phyloP scores from a whole-genome alignment of 2,329 filamentous ascomycete genomes.

The Aspergillus costaricaensis region DNA sequence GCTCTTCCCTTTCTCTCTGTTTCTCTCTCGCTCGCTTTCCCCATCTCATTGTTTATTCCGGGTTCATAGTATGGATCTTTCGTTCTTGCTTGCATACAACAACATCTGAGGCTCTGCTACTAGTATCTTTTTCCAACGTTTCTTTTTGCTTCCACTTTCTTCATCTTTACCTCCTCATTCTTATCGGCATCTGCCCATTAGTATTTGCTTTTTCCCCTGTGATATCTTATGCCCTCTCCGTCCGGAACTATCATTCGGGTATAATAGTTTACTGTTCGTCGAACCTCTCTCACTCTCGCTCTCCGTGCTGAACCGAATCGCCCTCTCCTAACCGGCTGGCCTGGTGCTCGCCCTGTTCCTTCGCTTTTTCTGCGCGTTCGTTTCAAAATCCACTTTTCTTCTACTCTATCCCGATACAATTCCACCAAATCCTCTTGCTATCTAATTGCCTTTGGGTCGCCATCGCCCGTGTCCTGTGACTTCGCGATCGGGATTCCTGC shows the following conservation, averaged over 20 bases:
- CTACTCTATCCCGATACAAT: neutral
- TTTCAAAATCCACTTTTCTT: neutral
- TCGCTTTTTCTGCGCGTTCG: neutral
- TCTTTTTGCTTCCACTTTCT: neutral
- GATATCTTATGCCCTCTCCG: neutral
- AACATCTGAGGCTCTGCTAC: neutral
- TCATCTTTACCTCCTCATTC: neutral
- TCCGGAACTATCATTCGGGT: neutral
- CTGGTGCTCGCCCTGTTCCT: constrained; percentile 8
- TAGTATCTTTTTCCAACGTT: neutral
- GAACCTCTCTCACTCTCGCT: neutral
- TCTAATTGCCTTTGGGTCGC: neutral
- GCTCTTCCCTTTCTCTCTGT: neutral
- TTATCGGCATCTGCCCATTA: neutral
- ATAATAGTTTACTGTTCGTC: neutral
- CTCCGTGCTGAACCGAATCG: neutral
- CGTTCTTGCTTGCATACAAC: constrained; percentile 1
- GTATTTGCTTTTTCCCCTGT: neutral
- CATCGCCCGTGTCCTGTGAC: neutral
- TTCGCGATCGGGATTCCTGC: neutral
- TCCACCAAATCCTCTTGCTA: neutral
- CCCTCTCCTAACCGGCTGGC: neutral
- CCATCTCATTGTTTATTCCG: neutral
- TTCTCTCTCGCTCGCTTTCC: neutral
- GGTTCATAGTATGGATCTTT: neutral